These are phyloP conservation scores for Vaccinium vitisidaea DNA, from an alignment of 148 eudicot species.

Conservation along the genomic window DNA sequence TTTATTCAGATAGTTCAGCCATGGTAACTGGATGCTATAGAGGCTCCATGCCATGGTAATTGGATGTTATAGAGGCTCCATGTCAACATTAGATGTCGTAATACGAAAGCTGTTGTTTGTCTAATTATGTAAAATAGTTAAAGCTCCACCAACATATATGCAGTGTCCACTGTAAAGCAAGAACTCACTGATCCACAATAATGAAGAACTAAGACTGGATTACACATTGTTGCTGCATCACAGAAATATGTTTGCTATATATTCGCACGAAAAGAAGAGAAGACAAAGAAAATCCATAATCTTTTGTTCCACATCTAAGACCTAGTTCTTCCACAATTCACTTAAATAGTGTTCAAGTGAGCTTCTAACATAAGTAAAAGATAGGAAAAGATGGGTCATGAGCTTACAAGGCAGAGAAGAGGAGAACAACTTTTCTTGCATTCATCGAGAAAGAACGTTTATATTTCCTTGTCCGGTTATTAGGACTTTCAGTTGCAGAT, in stretches of 20 bases:
- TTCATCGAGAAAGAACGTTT: not conserved
- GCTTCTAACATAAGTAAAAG: not conserved
- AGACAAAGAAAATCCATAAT: not conserved
- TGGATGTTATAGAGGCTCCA: not conserved
- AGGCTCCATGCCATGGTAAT: not conserved
- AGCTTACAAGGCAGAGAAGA: conserved; percentile 4
- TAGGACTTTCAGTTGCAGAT: not conserved
- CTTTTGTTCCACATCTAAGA: not conserved
- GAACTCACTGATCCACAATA: not conserved
- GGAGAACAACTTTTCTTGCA: conserved; percentile 2
- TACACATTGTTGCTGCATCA: not conserved
- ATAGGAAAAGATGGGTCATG: not conserved
- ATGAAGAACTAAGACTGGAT: not conserved
- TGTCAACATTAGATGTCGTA: not conserved
- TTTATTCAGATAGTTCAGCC: not conserved
- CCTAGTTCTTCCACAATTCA: not conserved
- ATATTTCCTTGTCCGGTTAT: not conserved
- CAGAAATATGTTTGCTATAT: not conserved
- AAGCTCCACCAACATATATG: not conserved
- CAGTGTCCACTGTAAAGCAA: not conserved
- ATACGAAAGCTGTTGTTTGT: not conserved
- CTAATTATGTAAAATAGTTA: not conserved
- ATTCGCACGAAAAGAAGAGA: not conserved
- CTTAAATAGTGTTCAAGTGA: not conserved
- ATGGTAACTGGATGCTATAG: not conserved